Evolutionary conservation across 208 protist genomes (phyloP).

Genomic region (Trypanosoma scelopori): DNA sequence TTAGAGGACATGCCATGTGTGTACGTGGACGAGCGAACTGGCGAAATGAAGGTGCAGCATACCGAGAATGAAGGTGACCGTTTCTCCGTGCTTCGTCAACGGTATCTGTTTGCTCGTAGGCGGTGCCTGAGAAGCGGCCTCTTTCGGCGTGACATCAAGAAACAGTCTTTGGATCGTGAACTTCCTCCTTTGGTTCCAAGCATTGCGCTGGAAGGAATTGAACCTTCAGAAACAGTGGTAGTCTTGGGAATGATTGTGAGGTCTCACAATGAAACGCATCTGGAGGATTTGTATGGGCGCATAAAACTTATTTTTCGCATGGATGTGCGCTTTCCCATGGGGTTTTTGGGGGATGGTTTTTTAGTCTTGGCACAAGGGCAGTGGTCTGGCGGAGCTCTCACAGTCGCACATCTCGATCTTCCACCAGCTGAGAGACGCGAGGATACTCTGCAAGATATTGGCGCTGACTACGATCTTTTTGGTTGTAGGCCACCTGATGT

Average conservation of each 20-base stretch:
- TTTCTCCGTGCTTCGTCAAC: slow-evolving; percentile 64
- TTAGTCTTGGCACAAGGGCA: slow-evolving; percentile 68
- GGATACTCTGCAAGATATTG: slow-evolving; percentile 51
- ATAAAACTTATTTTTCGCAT: slow-evolving; percentile 45
- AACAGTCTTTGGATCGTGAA: slow-evolving; percentile 36
- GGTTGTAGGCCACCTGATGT: slow-evolving; percentile 57
- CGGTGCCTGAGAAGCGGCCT: slow-evolving; percentile 79
- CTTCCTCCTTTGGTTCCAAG: slow-evolving; percentile 69
- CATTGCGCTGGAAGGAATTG: slow-evolving; percentile 76
- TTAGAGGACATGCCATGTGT: slow-evolving; percentile 50
- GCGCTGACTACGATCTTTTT: slow-evolving; percentile 66
- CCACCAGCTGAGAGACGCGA: slow-evolving; percentile 80
- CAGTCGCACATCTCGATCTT: slow-evolving; percentile 49
- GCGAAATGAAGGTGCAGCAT: slow-evolving; percentile 45
- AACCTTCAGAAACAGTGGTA: slow-evolving; percentile 45
- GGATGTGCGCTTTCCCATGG: slow-evolving; percentile 24
- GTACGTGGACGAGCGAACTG: slow-evolving; percentile 66
- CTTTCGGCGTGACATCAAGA: slow-evolving; percentile 60
- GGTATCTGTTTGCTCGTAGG: slow-evolving; percentile 75
- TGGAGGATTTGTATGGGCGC: slow-evolving; percentile 71
- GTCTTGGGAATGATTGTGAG: slow-evolving; percentile 79
- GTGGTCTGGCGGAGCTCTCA: slow-evolving; percentile 50
- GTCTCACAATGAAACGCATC: slow-evolving; percentile 40
- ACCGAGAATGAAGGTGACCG: slow-evolving; percentile 29
- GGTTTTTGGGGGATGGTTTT: slow-evolving; percentile 61